Base-by-base conservation (phyloP, 495 filamentous ascomycete genomes). In the Tetracladium marchalianum region DNA sequence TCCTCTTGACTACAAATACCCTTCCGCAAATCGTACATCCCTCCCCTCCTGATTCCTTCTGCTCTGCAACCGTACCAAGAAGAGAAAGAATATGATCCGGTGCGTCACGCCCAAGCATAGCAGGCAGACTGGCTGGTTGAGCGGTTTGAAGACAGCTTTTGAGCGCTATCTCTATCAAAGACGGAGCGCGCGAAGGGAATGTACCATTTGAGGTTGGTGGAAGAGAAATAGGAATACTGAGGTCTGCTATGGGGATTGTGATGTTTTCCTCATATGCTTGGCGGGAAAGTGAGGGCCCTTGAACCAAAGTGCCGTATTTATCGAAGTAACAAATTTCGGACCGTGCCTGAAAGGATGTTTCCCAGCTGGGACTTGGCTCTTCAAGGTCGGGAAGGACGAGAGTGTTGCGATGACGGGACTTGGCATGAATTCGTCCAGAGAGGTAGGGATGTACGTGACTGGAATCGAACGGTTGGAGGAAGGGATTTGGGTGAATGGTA, bases 11-110 rank as follows among this genome's bases (percentile, higher is more conserved):
- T 17, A 82, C 67, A 38, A 75, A 82, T n/a, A 62, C 60, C 17
- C 66, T 62, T 33, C 68, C 55, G 46, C 84, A 88, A 0, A 79
- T 62, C 0, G 80, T 77, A 62, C 84, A 88, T 24, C 54, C 56
- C 43, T 72, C 62, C 1, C 72, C 73, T 8, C 79, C 80, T 0
- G 57, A 63, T 36, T 66, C 63, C 12, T 69, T 68, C 24, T 73
- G 67, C 13, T 64, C 62, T 15, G 55, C 60, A 15, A 43, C 46
- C 10, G 31, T 19, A 16, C 11, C 42, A 11, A 58, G 13, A 69
- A 71, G 27, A 51, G 52, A 24, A 59, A 54, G 7, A 16, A 80
- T 54, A 33, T 67, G 62, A 2, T 68, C 56, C 7, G 46, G 49
- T 24, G 17, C 27, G 12, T 43, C 45, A 18, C 45, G 50, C 22